Conservation (phyloP, 2,329 filamentous ascomycete genomes). For the Arthrobotrys musiformis region DNA sequence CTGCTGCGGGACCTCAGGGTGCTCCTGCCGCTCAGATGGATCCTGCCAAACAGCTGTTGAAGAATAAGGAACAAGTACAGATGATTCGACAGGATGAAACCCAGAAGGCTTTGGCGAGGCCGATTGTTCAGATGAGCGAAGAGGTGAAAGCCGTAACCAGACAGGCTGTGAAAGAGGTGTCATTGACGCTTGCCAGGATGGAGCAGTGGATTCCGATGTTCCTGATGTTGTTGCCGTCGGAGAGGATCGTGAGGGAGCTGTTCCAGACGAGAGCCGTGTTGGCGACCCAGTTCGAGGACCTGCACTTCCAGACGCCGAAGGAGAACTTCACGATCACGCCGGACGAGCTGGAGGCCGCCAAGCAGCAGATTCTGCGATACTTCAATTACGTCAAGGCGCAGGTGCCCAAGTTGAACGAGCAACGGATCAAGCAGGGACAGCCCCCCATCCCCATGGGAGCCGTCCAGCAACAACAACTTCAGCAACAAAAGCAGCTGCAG, state of each 20-base stretch:
- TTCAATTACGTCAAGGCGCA: slow-evolving; percentile 52
- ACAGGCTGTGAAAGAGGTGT: slow-evolving; percentile 33
- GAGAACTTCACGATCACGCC: slow-evolving; percentile 49
- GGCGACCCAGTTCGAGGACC: slow-evolving; percentile 49
- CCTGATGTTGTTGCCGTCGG: slow-evolving; percentile 36
- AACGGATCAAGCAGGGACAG: slow-evolving; percentile 30
- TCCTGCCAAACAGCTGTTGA: slow-evolving; percentile 34
- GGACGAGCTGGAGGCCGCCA: slow-evolving; percentile 44
- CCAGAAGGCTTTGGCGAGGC: slow-evolving; percentile 23
- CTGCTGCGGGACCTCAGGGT: slow-evolving; percentile 3
- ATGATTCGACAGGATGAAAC: slow-evolving; percentile 47
- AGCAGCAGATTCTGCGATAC: slow-evolving; percentile 41
- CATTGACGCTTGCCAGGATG: slow-evolving; percentile 20
- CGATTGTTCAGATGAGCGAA: slow-evolving; percentile 47
- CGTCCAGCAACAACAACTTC: slow-evolving; percentile 13
- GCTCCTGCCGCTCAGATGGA: not conserved
- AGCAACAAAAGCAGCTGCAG: slow-evolving; percentile 31
- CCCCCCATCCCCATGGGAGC: slow-evolving; percentile 33
- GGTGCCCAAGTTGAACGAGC: slow-evolving; percentile 47
- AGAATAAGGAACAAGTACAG: slow-evolving; percentile 49
- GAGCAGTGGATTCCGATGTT: slow-evolving; percentile 55
- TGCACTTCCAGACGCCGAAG: slow-evolving; percentile 36
- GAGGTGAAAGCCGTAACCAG: slow-evolving; percentile 41
- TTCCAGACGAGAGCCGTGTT: slow-evolving; percentile 40
- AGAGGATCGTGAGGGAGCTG: slow-evolving; percentile 33